Evolutionary conservation across 2,329 filamentous ascomycete genomes (phyloP), one percentile per base, ranked within the genome.

Genomic region (Neurospora crassa): DNA sequence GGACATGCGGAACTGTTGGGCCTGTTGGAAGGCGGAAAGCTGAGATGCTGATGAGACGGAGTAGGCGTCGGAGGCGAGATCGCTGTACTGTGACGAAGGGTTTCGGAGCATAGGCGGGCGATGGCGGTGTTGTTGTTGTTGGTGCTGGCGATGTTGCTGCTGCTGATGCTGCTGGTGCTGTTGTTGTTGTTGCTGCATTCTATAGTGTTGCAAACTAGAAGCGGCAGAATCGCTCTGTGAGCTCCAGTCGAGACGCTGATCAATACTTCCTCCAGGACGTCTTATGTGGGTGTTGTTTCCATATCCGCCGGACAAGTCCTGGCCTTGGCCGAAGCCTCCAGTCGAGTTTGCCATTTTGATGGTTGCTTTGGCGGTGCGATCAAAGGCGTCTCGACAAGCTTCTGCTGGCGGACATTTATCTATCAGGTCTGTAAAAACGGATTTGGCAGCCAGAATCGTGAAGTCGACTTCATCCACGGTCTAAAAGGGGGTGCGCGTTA

Each of bases 391-490:
- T 16, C 94, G 90, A 79, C 95, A 98, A 12, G 94, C 93, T 84
- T 97, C 94, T 41, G 95, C 95, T 0, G 95, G 95, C 0, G 95
- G 94, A 76, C 96, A 98, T 80, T 97, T 97, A 75, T 96, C 92
- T 75, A 96, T 94, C 74, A 98, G 86, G 78, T 97, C 96, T 5
- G 90, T 91, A 63, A 98, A 90, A 10, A 98, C 94, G 1, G 95
- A 97, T 68, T 93, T 97, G 29, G 94, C 95, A 10, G 94, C 93
- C 68, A 97, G 85, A 10, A 98, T 92, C 0, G 95, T 98, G 77
- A 97, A 97, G 79, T 98, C 95, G n/a, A 98, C 94, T 79, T 98
- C 95, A 77, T 98, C 94, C 83, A 97, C 91, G 8, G 91, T 92
- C 88, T 90, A 71, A 4, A 18, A 41, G 12, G 12, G 42, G 29